These are phyloP conservation scores for Artemisia tridentata DNA, from an alignment of 129 eudicot species.

Conservation along the genomic window DNA sequence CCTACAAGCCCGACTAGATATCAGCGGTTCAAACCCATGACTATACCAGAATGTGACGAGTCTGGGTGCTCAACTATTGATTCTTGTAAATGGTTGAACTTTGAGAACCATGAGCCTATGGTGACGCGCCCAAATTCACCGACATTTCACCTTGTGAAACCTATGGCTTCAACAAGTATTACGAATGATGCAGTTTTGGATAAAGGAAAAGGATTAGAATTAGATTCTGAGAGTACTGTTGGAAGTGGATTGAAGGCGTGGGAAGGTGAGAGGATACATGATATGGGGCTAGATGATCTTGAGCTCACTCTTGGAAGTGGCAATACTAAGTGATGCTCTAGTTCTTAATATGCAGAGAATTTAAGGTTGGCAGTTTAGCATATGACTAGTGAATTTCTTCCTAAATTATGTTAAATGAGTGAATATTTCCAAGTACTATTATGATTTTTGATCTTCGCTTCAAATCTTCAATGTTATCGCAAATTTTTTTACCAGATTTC, in stretches of 20 bases:
- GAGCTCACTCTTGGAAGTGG: conserved; percentile 95
- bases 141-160: conserved; percentile 66
- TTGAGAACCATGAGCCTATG: conserved; percentile 46
- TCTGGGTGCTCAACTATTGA: conserved; percentile 79
- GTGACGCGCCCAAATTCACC: conserved; percentile 61
- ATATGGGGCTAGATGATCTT: conserved; percentile 89
- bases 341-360: conserved; percentile 26
- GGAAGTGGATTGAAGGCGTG: conserved; percentile 65
- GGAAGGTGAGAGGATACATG: conserved; percentile 96
- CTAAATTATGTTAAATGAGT: conserved; percentile 6
- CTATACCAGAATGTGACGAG: conserved; percentile 93
- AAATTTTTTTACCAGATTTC: background rate
- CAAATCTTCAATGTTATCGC: background rate
- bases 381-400: conserved; percentile 7
- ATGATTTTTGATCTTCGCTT: conserved; percentile 18
- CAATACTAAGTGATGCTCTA: conserved; percentile 30
- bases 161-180: conserved; percentile 36
- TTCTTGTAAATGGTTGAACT: conserved; percentile 84
- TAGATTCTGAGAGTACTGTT: conserved; percentile 43
- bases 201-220: conserved; percentile 46
- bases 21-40: conserved; percentile 54
- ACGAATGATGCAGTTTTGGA: conserved; percentile 30
- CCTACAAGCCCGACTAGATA: conserved; percentile 82
- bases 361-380: conserved; percentile 13
- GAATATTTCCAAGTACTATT: conserved; percentile 10